Conservation (phyloP, 768 basidiomycete genomes). For the Pisolithus marmoratus region DNA sequence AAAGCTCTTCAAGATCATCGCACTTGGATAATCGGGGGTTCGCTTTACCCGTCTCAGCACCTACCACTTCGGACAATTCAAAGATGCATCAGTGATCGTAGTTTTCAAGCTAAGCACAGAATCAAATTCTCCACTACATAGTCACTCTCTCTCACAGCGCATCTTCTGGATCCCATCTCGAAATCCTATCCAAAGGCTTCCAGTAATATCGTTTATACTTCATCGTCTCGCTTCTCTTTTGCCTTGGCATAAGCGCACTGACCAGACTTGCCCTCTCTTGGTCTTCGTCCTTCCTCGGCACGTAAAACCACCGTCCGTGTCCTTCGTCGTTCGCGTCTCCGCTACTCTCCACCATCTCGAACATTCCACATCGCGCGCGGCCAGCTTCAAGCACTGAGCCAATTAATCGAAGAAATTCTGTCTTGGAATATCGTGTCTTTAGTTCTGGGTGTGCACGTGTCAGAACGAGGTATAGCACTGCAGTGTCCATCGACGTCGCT, state of each 20-base stretch:
- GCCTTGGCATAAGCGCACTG: constrained; percentile 69
- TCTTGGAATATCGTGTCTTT: constrained; percentile 26
- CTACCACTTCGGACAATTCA: background rate
- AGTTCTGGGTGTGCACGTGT: constrained; percentile 51
- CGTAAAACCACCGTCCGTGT: constrained; percentile 61
- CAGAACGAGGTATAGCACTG: constrained; percentile 46
- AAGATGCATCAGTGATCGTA: too few species aligned
- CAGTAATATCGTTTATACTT: constrained; percentile 86
- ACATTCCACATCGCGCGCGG: constrained; percentile 49
- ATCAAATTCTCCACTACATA: too few species aligned
- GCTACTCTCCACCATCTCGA: constrained; percentile 66
- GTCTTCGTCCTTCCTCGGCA: constrained; percentile 66
- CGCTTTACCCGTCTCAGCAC: background rate
- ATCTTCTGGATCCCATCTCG: constrained; percentile 72
- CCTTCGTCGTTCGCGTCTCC: constrained; percentile 50
- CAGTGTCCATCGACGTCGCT: constrained; percentile 57
- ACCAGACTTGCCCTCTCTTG: constrained; percentile 64
- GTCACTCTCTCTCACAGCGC: constrained; percentile 30
- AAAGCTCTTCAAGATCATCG: too few species aligned
- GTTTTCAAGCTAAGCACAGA: too few species aligned
- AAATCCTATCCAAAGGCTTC: constrained; percentile 64
- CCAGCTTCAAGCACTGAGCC: constrained; percentile 43
- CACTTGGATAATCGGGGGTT: too few species aligned
- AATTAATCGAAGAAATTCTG: constrained; percentile 48
- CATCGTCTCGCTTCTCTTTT: constrained; percentile 71